Percentiles rank a stretch among this genome's conserved stretches.
Conservation (phyloP, 306 rosid species). For the Inga oerstediana region DNA sequence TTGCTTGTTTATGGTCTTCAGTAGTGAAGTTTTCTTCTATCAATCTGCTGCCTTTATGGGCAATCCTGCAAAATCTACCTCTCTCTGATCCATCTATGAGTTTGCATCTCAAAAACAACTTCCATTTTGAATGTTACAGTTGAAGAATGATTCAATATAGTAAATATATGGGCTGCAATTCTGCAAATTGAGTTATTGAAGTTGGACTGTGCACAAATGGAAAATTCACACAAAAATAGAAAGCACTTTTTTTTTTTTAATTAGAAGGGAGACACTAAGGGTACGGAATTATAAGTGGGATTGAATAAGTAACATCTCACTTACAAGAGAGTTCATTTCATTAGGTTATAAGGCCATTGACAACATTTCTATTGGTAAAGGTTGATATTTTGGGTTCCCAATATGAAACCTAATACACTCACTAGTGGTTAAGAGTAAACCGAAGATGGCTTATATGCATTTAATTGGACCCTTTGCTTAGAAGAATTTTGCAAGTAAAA, state of each 20-base stretch:
- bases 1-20: conserved; percentile 98
- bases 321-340: rapidly evolving
- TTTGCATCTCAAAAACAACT: conserved; percentile 21
- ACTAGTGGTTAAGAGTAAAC: neutral
- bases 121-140: conserved; percentile 14
- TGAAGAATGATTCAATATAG: conserved; percentile 24
- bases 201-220: neutral
- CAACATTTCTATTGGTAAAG: no score
- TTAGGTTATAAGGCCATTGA: no score
- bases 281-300: no score
- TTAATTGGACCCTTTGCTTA: no score
- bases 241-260: neutral
- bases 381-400: neutral
- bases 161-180: conserved; percentile 25
- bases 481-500: neutral
- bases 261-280: no score
- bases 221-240: neutral
- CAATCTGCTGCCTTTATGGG: neutral
- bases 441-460: neutral
- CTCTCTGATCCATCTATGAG: neutral
- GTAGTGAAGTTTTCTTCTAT: conserved; percentile 40
- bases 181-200: conserved; percentile 10
- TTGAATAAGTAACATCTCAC: no score
- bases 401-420: neutral
- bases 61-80: conserved; percentile 17